A percentile compares a stretch with the other conserved stretches of the same genome.
phyloP scores from a whole-genome alignment of 495 filamentous ascomycete genomes.

The Ascobolus immersus region DNA sequence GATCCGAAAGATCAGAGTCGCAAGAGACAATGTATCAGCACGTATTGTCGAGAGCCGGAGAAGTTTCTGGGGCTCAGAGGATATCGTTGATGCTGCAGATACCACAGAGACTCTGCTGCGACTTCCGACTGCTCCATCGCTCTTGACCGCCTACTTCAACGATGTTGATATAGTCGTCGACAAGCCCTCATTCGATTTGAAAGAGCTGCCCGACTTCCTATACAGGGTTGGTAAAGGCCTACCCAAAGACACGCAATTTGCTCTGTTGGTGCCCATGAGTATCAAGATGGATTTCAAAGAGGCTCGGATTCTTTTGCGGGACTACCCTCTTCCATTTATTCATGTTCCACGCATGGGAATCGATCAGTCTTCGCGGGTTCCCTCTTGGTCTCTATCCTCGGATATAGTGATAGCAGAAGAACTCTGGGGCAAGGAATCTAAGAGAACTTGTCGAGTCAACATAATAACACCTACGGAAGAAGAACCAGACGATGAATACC shows the following conservation, averaged over 20 bases:
- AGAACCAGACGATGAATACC: slow-evolving; percentile 34
- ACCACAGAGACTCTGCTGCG: slow-evolving; percentile 68
- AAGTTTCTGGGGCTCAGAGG: slow-evolving; percentile 60
- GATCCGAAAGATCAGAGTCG: slow-evolving; percentile 71
- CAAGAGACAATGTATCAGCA: slow-evolving; percentile 38
- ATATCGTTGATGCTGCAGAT: slow-evolving; percentile 51
- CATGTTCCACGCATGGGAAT: slow-evolving; percentile 66
- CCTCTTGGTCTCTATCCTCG: slow-evolving; percentile 58
- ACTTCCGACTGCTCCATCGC: slow-evolving; percentile 59
- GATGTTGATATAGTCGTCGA: slow-evolving; percentile 71
- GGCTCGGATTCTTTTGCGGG: slow-evolving; percentile 54
- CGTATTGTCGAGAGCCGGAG: slow-evolving; percentile 55
- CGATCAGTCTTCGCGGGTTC: slow-evolving; percentile 53
- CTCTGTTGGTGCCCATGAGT: slow-evolving; percentile 68
- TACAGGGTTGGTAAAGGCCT: slow-evolving; percentile 84
- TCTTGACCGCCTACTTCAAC: slow-evolving; percentile 56
- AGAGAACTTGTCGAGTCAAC: slow-evolving; percentile 53
- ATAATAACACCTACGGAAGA: slow-evolving; percentile 43
- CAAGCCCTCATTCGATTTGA: slow-evolving; percentile 72
- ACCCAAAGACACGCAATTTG: slow-evolving; percentile 70
- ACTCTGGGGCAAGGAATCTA: slow-evolving; percentile 50
- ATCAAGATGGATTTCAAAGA: slow-evolving; percentile 82
- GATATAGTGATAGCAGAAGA: slow-evolving; percentile 97
- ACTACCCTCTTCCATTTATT: slow-evolving; percentile 79
- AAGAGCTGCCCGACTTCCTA: slow-evolving; percentile 57